Conservation (phyloP, 2,329 filamentous ascomycete genomes). For the Ophiostoma tasmaniense region DNA sequence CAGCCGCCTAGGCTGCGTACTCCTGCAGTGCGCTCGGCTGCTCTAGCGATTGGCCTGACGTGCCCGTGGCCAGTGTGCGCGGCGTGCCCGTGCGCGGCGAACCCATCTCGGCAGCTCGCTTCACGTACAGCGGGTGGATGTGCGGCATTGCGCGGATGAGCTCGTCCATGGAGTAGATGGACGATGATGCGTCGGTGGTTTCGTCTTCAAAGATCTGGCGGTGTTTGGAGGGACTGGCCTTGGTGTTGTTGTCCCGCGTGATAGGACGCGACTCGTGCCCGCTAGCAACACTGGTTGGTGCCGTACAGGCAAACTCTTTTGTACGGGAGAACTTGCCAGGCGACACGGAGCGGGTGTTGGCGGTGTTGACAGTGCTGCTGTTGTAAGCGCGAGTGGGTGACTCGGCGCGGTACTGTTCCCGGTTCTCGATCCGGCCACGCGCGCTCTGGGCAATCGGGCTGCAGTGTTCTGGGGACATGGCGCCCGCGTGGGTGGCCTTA, state of each 20-base stretch:
- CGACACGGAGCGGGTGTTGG: not conserved
- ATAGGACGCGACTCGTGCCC: not conserved
- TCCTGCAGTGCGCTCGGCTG: conserved; percentile 16
- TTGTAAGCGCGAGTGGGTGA: not conserved
- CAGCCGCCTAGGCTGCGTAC: conserved; percentile 18
- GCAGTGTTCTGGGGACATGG: not conserved
- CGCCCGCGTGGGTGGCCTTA: not conserved
- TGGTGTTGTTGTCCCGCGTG: not conserved
- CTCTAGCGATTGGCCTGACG: conserved; percentile 9
- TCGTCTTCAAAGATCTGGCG: conserved; percentile 5
- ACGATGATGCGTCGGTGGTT: conserved; percentile 24
- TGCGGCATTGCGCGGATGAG: conserved; percentile 15
- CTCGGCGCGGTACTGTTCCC: not conserved
- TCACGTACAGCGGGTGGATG: conserved; percentile 26
- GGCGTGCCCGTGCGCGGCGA: not conserved
- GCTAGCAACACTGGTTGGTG: not conserved
- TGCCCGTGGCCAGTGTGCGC: not conserved
- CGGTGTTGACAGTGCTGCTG: too few relatives aligned
- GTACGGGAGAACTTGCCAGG: not conserved
- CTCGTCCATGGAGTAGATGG: conserved; percentile 28
- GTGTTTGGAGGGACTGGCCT: not conserved
- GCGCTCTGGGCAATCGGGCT: not conserved
- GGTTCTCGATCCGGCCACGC: not conserved
- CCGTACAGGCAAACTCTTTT: not conserved
- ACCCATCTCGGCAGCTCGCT: conserved; percentile 16